Conservation (phyloP, 2,329 filamentous ascomycete species). For the Monilinia polystroma region DNA sequence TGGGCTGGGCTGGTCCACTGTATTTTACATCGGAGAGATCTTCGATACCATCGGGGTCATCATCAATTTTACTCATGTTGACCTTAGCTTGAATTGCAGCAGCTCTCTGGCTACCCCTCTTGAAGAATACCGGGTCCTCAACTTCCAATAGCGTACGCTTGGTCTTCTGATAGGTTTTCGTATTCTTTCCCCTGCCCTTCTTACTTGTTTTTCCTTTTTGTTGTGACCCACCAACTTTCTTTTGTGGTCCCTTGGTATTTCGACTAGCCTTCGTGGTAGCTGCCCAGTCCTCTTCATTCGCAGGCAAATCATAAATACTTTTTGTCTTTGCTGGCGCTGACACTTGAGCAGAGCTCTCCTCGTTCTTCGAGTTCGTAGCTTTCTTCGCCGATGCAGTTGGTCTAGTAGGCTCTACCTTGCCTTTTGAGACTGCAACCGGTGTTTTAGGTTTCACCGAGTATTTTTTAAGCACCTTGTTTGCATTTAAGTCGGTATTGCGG, state of each 20-base stretch:
- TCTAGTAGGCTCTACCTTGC: neutral
- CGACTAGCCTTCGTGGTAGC: neutral
- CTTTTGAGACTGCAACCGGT: neutral
- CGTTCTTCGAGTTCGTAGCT: neutral
- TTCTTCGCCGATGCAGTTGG: neutral
- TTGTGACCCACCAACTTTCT: neutral
- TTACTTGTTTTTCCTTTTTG: neutral
- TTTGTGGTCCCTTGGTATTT: neutral
- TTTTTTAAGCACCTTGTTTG: neutral
- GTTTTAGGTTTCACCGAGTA: conserved; percentile 10
- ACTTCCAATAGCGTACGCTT: neutral
- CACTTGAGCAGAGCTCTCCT: neutral
- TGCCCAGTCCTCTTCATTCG: neutral
- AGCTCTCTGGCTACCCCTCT: conserved; percentile 14
- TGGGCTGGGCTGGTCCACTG: conserved; percentile 9
- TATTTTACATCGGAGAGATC: neutral
- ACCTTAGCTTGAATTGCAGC: conserved; percentile 17
- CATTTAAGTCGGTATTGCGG: neutral
- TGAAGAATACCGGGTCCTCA: neutral
- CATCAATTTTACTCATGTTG: conserved; percentile 13
- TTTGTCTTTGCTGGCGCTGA: neutral
- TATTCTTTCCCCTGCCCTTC: conserved; percentile 6
- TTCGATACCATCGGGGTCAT: conserved; percentile 6
- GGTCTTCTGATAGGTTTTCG: neutral
- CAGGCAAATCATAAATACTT: conserved; percentile 18